These are phyloP conservation scores for Termitomyces sp. DNA, from an alignment of 768 basidiomycete species.

Conservation along the genomic window DNA sequence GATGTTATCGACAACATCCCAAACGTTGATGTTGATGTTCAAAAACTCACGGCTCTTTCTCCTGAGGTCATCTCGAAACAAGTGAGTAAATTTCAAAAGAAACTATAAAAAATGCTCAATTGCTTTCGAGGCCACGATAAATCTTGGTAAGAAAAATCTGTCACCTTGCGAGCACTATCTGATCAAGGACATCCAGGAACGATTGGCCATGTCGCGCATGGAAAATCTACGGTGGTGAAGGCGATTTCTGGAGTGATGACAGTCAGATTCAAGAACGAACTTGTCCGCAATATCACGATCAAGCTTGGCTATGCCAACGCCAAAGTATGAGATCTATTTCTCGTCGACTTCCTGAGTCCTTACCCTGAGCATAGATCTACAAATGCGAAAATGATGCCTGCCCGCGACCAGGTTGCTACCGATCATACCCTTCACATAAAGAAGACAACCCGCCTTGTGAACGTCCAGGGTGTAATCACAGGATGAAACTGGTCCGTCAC, in stretches of 20 bases:
- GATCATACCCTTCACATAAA: slow-evolving; percentile 91
- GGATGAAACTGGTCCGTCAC: slow-evolving; percentile 91
- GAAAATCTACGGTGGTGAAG: slow-evolving; percentile 95
- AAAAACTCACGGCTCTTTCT: slow-evolving; percentile 82
- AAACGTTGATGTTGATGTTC: slow-evolving; percentile 72
- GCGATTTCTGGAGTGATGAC: slow-evolving; percentile 99
- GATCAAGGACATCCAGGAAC: slow-evolving; percentile 55
- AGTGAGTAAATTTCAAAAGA: slow-evolving; percentile 37
- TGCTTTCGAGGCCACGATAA: slow-evolving; percentile 83
- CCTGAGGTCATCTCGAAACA: slow-evolving; percentile 92
- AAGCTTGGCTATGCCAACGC: slow-evolving; percentile 99
- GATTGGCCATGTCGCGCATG: slow-evolving; percentile 98
- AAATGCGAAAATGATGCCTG: slow-evolving; percentile 95
- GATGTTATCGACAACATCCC: slow-evolving; percentile 52
- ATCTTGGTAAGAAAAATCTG: slow-evolving; percentile 59
- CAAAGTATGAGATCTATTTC: slow-evolving; percentile 58
- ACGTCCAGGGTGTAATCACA: slow-evolving; percentile 84
- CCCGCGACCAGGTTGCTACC: slow-evolving; percentile 90
- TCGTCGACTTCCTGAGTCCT: slow-evolving; percentile 9
- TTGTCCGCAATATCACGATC: slow-evolving; percentile 98
- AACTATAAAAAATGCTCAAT: slow-evolving; percentile 2
- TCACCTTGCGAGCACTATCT: slow-evolving; percentile 1
- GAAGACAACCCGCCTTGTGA: slow-evolving; percentile 94
- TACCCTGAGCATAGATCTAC: slow-evolving; percentile 68
- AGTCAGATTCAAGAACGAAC: slow-evolving; percentile 98